Base-by-base conservation (phyloP, 495 filamentous ascomycete genomes). In the Podospora sp. region DNA sequence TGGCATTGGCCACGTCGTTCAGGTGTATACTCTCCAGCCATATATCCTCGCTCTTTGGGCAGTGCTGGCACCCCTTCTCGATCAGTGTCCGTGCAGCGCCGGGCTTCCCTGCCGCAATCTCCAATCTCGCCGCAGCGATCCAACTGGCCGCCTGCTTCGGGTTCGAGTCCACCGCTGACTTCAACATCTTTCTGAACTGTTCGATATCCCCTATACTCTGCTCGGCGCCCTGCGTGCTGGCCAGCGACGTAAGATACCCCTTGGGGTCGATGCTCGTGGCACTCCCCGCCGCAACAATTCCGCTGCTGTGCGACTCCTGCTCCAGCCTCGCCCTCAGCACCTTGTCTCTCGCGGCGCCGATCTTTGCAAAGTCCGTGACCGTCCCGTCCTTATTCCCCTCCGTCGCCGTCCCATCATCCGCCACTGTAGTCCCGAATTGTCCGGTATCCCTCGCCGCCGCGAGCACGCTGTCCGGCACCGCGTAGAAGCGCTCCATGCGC, bases 361-460 rank as follows among this genome's bases (percentile, higher is more conserved):
- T 97, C 73, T 97, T 90, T n/a, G 93, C 93, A 73, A 99, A 99
- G 73, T 99, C 96, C 18, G 94, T 98, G 85, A 96, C 92, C 2
- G 92, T 94, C 2, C 94, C 94, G 72, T 97, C 92, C 53, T 73
- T 74, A 20, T 77, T 79, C 9, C 77, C 83, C 56, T 90, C 87
- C 55, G 81, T 77, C 7, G 81, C 78, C 16, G 80, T 76, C 18
- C 90, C 92, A 69, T 97, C 93, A 33, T 94, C 93, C 40, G 87
- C 83, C 25, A 99, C 85, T 0, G 90, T 93, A 0, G 92, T 94
- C 16, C 92, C 93, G 63, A 97, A 89, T 70, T 97, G 91, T 0
- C 86, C 84, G 0, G 90, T 84, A 69, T 92, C 90, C 71, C 92
- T 82, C 24, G 94, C 94, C 21, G 91, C 90, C 11, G 93, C 92